Conservation (phyloP, 441 rosid genomes). For the Eutrema salsugineum region DNA sequence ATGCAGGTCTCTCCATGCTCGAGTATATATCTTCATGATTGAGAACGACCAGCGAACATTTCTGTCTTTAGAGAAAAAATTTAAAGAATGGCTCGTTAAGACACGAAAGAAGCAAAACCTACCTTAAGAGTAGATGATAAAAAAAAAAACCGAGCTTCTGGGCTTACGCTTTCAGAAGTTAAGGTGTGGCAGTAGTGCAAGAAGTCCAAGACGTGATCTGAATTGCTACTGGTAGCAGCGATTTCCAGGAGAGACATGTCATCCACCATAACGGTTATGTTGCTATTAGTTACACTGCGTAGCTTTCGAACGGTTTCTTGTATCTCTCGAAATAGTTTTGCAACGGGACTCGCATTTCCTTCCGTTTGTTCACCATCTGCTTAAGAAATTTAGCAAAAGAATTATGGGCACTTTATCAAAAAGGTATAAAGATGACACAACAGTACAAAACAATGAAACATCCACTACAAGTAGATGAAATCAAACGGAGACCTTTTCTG, state of each 20-base stretch:
- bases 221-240: slow-evolving; percentile 54
- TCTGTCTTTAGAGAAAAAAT: slow-evolving; percentile 39
- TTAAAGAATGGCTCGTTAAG: not conserved
- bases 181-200: slow-evolving; percentile 80
- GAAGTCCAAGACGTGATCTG: slow-evolving; percentile 66
- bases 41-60: slow-evolving; percentile 66
- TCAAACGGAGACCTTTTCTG: not conserved
- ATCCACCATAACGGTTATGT: slow-evolving; percentile 74
- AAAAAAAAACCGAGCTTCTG: not conserved
- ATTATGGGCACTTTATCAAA: not conserved
- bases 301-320: slow-evolving; percentile 38
- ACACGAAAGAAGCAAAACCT: not conserved
- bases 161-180: slow-evolving; percentile 65
- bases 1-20: slow-evolving; percentile 48
- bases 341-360: slow-evolving; percentile 37
- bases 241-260: slow-evolving; percentile 86
- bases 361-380: slow-evolving; percentile 47
- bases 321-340: slow-evolving; percentile 51
- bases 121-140: not conserved
- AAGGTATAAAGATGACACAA: not conserved
- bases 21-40: slow-evolving; percentile 74
- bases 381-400: slow-evolving; percentile 11
- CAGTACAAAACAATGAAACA: not conserved
- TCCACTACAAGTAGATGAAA: not conserved
- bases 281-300: slow-evolving; percentile 39